Conservation (phyloP, 2,329 filamentous ascomycete species). For the Hymenoscyphus repandus region DNA sequence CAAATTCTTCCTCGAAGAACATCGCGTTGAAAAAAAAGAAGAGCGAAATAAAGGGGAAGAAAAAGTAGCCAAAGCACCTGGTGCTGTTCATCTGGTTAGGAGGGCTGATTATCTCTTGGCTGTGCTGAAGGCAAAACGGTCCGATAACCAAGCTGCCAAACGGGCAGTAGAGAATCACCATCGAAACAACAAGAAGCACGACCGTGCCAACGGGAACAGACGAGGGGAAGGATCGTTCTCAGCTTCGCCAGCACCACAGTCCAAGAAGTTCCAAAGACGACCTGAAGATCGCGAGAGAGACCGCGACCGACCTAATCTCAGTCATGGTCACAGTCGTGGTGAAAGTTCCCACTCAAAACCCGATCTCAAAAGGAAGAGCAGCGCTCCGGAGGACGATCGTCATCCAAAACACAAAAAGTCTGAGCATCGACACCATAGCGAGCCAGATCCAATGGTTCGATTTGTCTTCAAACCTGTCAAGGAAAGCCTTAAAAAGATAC, state of each 20-base stretch:
- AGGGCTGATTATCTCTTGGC: conserved; percentile 92
- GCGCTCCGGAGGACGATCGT: conserved; percentile 46
- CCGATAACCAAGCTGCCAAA: conserved; percentile 68
- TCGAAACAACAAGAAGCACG: conserved; percentile 81
- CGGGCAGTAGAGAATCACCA: conserved; percentile 87
- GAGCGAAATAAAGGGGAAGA: conserved; percentile 73
- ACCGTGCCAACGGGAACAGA: conserved; percentile 51
- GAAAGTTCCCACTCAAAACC: conserved; percentile 34
- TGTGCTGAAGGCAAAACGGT: conserved; percentile 84
- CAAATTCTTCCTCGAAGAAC: conserved; percentile 95
- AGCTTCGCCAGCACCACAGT: conserved; percentile 63
- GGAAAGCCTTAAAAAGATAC: conserved; percentile 53
- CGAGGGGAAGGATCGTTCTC: conserved; percentile 56
- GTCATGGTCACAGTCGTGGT: conserved; percentile 37
- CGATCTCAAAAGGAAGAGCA: conserved; percentile 58
- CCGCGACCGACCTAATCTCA: conserved; percentile 40
- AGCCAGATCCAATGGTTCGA: conserved; percentile 34
- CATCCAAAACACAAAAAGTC: conserved; percentile 47
- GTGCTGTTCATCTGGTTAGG: conserved; percentile 94
- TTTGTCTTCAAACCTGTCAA: conserved; percentile 51
- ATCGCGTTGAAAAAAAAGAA: conserved; percentile 96
- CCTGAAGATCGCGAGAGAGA: conserved; percentile 44
- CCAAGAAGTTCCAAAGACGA: conserved; percentile 36
- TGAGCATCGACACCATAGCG: conserved; percentile 38
- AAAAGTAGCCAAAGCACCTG: conserved; percentile 78